These are phyloP conservation scores for Coniochaeta ligniaria DNA, from an alignment of 2,329 filamentous ascomycete genomes.

Conservation along the genomic window DNA sequence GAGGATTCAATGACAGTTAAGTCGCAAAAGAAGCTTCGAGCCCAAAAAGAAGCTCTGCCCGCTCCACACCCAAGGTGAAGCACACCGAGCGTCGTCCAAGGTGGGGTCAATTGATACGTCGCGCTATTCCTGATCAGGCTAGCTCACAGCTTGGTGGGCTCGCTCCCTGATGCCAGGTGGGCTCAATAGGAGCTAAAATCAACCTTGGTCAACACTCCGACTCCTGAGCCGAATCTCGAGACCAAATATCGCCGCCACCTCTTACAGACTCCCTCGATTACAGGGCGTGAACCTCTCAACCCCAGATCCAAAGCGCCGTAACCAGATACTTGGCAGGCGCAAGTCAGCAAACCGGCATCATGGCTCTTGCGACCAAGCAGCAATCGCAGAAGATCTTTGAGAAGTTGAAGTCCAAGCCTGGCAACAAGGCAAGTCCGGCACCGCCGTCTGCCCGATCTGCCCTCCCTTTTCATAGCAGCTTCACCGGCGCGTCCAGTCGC, in stretches of 20 bases:
- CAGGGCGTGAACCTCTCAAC: not conserved
- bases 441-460: not conserved
- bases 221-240: not conserved
- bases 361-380: conserved; percentile 74
- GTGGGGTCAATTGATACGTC: not conserved
- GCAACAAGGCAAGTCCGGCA: conserved; percentile 69
- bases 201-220: not conserved
- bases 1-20: not conserved
- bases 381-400: conserved; percentile 97
- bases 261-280: not conserved
- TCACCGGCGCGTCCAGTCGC: not conserved
- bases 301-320: not conserved
- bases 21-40: not conserved
- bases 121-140: not conserved
- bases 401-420: conserved; percentile 88
- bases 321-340: not conserved
- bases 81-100: not conserved
- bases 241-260: conserved; percentile 1
- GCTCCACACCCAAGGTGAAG: not conserved
- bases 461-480: not conserved
- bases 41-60: no score
- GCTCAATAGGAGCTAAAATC: not conserved
- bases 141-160: not conserved
- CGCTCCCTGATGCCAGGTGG: not conserved
- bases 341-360: conserved; percentile 29